Evolutionary conservation across 768 basidiomycete genomes (phyloP), one percentile per base, ranked within the genome.

Genomic region (Kwoniella mangroviensis): DNA sequence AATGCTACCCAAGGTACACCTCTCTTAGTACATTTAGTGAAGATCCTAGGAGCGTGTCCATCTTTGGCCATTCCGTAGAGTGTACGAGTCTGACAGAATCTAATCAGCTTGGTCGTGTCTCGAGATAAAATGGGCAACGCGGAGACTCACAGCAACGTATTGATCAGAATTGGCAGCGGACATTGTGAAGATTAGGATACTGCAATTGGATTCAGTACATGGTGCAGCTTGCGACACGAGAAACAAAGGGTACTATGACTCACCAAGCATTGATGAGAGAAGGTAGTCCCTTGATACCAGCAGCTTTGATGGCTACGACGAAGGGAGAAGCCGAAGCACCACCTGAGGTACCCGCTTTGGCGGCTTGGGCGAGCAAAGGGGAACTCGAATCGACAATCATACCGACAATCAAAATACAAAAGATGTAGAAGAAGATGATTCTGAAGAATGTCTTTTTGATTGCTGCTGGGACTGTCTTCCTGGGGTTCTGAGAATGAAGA

Each of bases 201-300:
- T 69, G 43, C 43, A 10, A 54, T 51, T 54, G 19, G 72, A 49
- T 77, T 74, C 59, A 94, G 88, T 1, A 94, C 84, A 52, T 93
- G 91, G 73, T 28, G 96, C 93, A 63, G 94, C 6, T 24, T 22
- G 12, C 21, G 11, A 9, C 9, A 54, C n/a, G 22, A 19, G 24
- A 58, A 34, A 58, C 24, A 34, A 19, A 15, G 13, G 17, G 56
- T 28, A 34, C 12, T 26, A 58, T 11, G 3, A 58, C 56, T 26
- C n/a, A 57, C 52, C 12, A 42, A 40, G 79, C 83, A 64, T 83
- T 83, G 76, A 83, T 78, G 65, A 83, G 76, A n/a, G 68, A 70
- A 9, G 83, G 79, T 7, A 83, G 74, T 21, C 72, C 80, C 22
- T 68, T 74, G 77, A 83, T 78, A 55, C 82, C 82, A 5, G 82